phyloP scores from a whole-genome alignment of 2,329 filamentous ascomycete genomes.

The Colletotrichum spaethianum region DNA sequence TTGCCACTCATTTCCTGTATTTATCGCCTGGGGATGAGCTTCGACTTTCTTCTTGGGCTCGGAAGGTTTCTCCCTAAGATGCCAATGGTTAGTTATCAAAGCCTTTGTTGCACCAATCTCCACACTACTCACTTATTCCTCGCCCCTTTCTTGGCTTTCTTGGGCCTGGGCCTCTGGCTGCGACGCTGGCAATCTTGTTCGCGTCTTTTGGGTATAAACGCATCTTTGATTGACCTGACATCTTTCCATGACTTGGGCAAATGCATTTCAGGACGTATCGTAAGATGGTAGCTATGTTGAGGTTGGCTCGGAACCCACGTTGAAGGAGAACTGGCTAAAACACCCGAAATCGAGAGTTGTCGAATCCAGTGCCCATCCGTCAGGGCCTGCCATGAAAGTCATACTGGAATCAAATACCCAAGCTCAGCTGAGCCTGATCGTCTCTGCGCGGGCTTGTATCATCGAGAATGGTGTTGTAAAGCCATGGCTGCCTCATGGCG shows the following conservation, averaged over 20 bases:
- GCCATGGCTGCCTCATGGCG: slow-evolving; percentile 1
- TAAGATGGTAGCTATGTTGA: not conserved
- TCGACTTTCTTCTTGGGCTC: not conserved
- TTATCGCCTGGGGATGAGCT: not conserved
- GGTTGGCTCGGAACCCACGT: not conserved
- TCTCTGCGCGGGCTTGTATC: not conserved
- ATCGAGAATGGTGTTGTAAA: not conserved
- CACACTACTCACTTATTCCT: not conserved
- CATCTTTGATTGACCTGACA: not conserved
- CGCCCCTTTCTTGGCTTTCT: not conserved
- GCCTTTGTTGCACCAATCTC: not conserved
- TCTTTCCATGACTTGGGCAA: not conserved
- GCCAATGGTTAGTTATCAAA: not conserved
- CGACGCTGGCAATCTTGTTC: not conserved
- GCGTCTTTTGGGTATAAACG: not conserved
- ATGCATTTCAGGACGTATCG: not conserved
- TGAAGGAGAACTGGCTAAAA: not conserved
- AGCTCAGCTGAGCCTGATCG: not conserved
- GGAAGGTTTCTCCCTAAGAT: not conserved
- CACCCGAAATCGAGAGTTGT: not conserved
- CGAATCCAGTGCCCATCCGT: not conserved
- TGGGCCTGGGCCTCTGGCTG: not conserved
- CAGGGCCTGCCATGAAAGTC: not conserved
- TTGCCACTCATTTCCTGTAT: not conserved
- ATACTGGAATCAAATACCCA: not conserved